Evolutionary conservation across 495 filamentous ascomycete genomes (phyloP), one percentile per base, ranked within the genome.

Genomic region (Xanthoparmelia taractica): DNA sequence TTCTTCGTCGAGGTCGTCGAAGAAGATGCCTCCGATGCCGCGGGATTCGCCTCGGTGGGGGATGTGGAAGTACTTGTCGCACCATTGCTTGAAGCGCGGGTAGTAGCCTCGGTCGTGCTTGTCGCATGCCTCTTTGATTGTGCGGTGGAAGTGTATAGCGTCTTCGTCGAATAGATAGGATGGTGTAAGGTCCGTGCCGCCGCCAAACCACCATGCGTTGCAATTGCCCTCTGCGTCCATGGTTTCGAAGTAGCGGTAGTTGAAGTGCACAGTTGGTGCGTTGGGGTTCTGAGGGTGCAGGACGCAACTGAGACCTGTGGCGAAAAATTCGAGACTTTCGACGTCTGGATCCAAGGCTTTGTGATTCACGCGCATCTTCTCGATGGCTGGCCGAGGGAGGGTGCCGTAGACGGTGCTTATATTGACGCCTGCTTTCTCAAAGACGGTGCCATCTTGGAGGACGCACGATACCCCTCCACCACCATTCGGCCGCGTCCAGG

Each of bases 241-340:
- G 10, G 94, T 99, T 79, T 99, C 94, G 71, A 99, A 99, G 78
- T 99, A 99, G 5, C 94, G 84, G 79, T 99, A 99, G 79, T 99
- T 99, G 64, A 99, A 80, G 74, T 99, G 94, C 27, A 99, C 92
- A 0, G 94, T 99, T 0, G 94, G 94, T 25, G 92, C 93, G 87
- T 95, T 96, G 33, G 94, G 94, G 75, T 99, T 99, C 40, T 82
- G 76, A 10, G 94, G 94, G 73, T 97, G 94, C 29, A 97, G 77
- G 58, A 99, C 92, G 70, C 97, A 79, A 66, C 91, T 96, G 50
- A 99, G 76, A 4, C 94, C 94, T 1, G 94, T 89, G 25, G 92
- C 94, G 73, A 97, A 99, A 83, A 97, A 99, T 61, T 87, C 87
- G 54, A 99, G 78, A 48, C 82, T 87, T 33, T 93, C 87, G 27